Evolutionary conservation across 768 basidiomycete species (phyloP).

Genomic region (Cystobasidium ongulense): DNA sequence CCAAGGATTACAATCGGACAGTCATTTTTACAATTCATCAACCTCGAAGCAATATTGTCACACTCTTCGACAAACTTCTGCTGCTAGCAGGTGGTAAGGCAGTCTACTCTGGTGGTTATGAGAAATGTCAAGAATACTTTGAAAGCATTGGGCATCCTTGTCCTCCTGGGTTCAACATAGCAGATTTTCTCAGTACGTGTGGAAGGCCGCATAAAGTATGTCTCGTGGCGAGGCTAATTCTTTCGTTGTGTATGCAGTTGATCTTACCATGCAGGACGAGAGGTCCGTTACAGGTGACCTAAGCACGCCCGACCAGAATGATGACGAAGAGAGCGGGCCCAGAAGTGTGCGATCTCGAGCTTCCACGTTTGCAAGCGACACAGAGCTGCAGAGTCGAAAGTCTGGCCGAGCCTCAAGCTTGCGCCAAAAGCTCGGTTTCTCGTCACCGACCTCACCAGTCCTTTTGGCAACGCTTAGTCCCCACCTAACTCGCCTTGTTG

Average conservation of each 20-base stretch:
- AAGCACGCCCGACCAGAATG: background rate
- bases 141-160: conserved; percentile 69
- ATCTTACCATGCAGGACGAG: conserved; percentile 58
- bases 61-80: conserved; percentile 84
- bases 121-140: conserved; percentile 72
- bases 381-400: conserved; percentile 34
- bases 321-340: conserved; percentile 58
- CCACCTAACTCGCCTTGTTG: conserved; percentile 63
- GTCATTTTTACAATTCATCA: conserved; percentile 98
- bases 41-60: conserved; percentile 93
- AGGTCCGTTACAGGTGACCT: background rate
- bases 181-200: conserved; percentile 92
- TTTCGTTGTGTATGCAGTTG: conserved; percentile 50
- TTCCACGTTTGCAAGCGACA: conserved; percentile 29
- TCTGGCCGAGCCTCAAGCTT: background rate
- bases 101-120: conserved; percentile 72
- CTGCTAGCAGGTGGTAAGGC: conserved; percentile 73
- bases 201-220: too few relatives aligned
- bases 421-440: conserved; percentile 7
- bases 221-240: too few relatives aligned
- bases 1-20: conserved; percentile 80
- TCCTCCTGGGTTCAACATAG: conserved; percentile 91
- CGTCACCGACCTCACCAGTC: conserved; percentile 20
- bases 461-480: conserved; percentile 49
- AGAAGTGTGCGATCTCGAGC: background rate